Conservation (phyloP, 371 early-diverging fungal species). For the Mucor lusitanicus region DNA sequence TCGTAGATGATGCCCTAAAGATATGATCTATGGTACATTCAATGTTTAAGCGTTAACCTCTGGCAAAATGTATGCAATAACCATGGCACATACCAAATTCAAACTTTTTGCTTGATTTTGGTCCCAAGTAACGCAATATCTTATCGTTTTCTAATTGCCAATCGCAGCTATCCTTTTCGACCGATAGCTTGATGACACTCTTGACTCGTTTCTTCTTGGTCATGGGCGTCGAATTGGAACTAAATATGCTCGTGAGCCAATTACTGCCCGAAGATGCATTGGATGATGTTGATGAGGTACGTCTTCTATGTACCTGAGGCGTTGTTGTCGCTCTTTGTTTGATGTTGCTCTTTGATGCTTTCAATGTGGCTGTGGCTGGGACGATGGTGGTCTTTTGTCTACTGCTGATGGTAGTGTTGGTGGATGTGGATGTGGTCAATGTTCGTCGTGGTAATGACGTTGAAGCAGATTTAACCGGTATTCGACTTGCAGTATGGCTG, state of each 20-base stretch:
- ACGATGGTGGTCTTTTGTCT: not conserved
- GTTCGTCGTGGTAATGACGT: not conserved
- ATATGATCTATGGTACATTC: not conserved
- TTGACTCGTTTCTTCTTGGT: slow-evolving; percentile 7
- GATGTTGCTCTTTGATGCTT: not conserved
- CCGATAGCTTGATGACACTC: slow-evolving; percentile 5
- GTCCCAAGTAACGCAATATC: slow-evolving; percentile 8
- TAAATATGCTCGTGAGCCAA: slow-evolving; percentile 13
- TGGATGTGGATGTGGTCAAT: not conserved
- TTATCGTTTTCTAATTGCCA: slow-evolving; percentile 10
- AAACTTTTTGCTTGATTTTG: slow-evolving; percentile 13
- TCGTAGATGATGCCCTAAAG: not conserved
- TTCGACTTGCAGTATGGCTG: not conserved
- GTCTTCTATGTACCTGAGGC: slow-evolving; percentile 7
- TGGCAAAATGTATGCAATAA: too few relatives aligned
- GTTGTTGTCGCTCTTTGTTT: slow-evolving; percentile 14
- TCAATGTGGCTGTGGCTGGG: not conserved
- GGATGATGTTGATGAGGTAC: slow-evolving; percentile 12
- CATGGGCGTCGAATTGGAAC: not conserved
- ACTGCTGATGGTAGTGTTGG: not conserved
- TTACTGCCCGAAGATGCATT: not conserved
- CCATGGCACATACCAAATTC: slow-evolving; percentile 11
- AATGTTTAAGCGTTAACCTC: too few relatives aligned
- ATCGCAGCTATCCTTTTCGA: slow-evolving; percentile 9
- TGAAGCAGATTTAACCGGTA: slow-evolving; percentile 12